Conservation (phyloP, 768 basidiomycete species). For the Pholiota molesta region DNA sequence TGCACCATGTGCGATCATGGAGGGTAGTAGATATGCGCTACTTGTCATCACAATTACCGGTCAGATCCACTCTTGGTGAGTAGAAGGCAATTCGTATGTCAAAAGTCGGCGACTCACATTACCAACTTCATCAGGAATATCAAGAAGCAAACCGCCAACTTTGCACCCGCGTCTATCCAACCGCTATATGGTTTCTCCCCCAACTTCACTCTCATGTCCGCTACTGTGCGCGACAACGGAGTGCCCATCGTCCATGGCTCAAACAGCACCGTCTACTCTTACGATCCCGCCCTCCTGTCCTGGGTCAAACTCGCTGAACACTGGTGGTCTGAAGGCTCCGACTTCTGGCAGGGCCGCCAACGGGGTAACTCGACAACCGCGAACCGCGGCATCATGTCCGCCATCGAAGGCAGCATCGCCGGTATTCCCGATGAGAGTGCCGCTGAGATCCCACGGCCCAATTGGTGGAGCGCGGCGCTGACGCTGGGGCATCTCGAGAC, state of each 20-base stretch:
- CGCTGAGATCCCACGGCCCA: slow-evolving; percentile 54
- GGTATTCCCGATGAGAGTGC: slow-evolving; percentile 36
- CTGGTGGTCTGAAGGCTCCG: slow-evolving; percentile 87
- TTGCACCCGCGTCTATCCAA: slow-evolving; percentile 65
- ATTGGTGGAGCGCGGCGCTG: slow-evolving; percentile 84
- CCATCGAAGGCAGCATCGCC: slow-evolving; percentile 50
- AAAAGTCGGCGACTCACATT: neutral
- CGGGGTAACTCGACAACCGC: slow-evolving; percentile 43
- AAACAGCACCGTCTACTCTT: slow-evolving; percentile 78
- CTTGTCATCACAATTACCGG: slow-evolving; percentile 76
- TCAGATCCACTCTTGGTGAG: slow-evolving; percentile 76
- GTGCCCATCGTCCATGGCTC: slow-evolving; percentile 77
- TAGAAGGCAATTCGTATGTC: slow-evolving; percentile 1
- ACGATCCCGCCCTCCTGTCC: slow-evolving; percentile 63
- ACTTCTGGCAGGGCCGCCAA: slow-evolving; percentile 79
- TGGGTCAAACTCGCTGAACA: slow-evolving; percentile 80
- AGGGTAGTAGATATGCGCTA: slow-evolving; percentile 63
- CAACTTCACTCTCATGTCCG: slow-evolving; percentile 64
- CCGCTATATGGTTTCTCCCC: slow-evolving; percentile 60
- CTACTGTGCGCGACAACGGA: slow-evolving; percentile 77
- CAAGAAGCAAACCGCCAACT: slow-evolving; percentile 64
- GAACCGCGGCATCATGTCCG: slow-evolving; percentile 56
- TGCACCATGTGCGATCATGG: slow-evolving; percentile 68
- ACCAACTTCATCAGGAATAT: slow-evolving; percentile 61
- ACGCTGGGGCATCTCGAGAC: slow-evolving; percentile 91